Percentiles rank a stretch among this genome's conserved stretches.
Conservation (phyloP, 2,329 filamentous ascomycete species). For the Neocatenulostroma microsporum region DNA sequence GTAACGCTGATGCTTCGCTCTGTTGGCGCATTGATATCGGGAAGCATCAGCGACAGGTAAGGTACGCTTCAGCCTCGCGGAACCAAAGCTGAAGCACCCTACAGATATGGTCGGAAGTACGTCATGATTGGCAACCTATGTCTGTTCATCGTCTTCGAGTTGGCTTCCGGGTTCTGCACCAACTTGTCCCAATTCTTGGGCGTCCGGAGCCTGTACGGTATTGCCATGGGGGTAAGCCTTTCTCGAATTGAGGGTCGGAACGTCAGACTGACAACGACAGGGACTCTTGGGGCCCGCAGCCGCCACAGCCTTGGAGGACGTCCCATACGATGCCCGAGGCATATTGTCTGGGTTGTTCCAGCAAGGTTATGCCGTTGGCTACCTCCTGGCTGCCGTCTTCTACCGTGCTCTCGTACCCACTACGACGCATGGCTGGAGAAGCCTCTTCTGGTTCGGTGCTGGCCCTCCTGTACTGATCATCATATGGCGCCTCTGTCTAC, state of each 20-base stretch:
- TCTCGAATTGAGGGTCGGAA: background rate
- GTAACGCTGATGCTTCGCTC: constrained; percentile 28
- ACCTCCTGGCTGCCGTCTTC: constrained; percentile 31
- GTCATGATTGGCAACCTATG: constrained; percentile 30
- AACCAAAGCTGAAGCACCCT: background rate
- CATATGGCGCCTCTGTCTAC: constrained; percentile 17
- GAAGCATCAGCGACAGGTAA: constrained; percentile 20
- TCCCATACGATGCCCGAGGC: constrained; percentile 33
- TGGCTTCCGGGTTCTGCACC: constrained; percentile 32
- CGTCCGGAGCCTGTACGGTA: constrained; percentile 31
- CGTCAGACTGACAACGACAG: background rate
- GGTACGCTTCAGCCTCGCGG: background rate
- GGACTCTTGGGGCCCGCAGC: constrained; percentile 28
- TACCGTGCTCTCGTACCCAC: constrained; percentile 30
- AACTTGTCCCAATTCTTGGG: constrained; percentile 31
- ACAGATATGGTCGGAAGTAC: constrained; percentile 13
- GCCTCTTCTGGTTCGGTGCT: constrained; percentile 30
- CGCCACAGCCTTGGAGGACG: constrained; percentile 34
- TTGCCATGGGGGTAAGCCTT: constrained; percentile 28
- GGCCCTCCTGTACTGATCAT: constrained; percentile 31
- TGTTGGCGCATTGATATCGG: constrained; percentile 25
- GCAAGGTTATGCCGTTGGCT: constrained; percentile 30
- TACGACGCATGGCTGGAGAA: constrained; percentile 30
- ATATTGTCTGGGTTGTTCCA: constrained; percentile 32
- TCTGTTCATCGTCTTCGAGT: constrained; percentile 31